These are phyloP conservation scores for Phoma sp. DNA, from an alignment of 2,329 filamentous ascomycete species.

Conservation along the genomic window DNA sequence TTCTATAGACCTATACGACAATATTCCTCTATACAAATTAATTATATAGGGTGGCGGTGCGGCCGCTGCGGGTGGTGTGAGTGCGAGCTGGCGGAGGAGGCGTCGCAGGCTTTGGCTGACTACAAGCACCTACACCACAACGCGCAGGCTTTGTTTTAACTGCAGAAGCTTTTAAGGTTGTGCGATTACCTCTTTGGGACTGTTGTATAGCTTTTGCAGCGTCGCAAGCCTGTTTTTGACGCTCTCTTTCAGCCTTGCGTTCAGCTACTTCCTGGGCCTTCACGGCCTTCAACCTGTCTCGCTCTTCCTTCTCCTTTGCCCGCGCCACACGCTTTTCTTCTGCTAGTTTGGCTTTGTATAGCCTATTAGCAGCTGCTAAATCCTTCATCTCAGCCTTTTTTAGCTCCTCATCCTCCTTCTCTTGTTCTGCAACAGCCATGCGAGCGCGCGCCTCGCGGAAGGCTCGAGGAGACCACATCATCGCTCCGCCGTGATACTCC, in stretches of 20 bases:
- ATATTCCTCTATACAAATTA: background rate
- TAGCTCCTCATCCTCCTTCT: background rate
- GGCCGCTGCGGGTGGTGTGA: background rate
- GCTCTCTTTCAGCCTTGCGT: constrained; percentile 10
- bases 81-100: background rate
- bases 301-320: background rate
- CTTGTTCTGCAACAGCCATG: background rate
- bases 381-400: background rate
- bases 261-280: constrained; percentile 4
- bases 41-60: background rate
- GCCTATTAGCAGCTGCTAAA: background rate
- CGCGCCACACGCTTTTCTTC: background rate
- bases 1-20: background rate
- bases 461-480: background rate
- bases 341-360: background rate
- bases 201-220: constrained; percentile 6
- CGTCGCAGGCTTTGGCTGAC: background rate
- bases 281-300: background rate
- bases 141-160: constrained; percentile 3
- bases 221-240: constrained; percentile 5
- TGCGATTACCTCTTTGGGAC: constrained; percentile 3
- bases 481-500: background rate
- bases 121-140: background rate
- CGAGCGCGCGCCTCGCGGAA: background rate
- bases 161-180: constrained; percentile 1